Evolutionary conservation across 257 asterid genomes (phyloP).

Genomic region (Primulina tabacum): DNA sequence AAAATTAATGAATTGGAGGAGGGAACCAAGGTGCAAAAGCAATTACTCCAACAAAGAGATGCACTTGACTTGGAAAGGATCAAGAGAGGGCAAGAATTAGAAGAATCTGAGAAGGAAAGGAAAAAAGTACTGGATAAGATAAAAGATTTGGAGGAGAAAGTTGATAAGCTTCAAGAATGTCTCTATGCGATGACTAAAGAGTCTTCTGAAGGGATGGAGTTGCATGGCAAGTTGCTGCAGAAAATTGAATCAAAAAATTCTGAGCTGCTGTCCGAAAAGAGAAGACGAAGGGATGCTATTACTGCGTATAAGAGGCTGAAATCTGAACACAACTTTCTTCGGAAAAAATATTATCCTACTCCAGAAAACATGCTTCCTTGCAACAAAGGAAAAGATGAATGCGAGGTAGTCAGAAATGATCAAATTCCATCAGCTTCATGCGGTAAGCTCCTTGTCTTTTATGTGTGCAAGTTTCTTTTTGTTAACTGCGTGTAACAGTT

Average conservation of each 20-base stretch:
- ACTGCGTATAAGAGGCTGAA: conserved; percentile 55
- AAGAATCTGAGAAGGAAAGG: conserved; percentile 59
- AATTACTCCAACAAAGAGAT: conserved; percentile 43
- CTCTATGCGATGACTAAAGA: conserved; percentile 46
- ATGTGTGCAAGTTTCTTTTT: conserved; percentile 20
- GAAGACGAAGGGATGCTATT: conserved; percentile 32
- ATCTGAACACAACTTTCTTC: conserved; percentile 60
- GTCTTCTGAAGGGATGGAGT: conserved; percentile 59
- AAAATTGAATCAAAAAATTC: conserved; percentile 68
- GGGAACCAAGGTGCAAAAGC: conserved; percentile 42
- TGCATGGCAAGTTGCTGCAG: conserved; percentile 64
- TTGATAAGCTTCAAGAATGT: conserved; percentile 45
- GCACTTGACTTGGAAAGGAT: conserved; percentile 36
- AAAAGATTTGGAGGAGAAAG: conserved; percentile 42
- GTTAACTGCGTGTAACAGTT: neutral
- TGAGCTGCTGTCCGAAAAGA: conserved; percentile 56
- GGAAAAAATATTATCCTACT: conserved; percentile 44
- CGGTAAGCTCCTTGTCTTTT: conserved; percentile 39
- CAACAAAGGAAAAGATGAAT: conserved; percentile 40
- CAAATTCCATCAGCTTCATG: conserved; percentile 36
- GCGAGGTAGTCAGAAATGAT: conserved; percentile 36
- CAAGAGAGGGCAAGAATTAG: conserved; percentile 47
- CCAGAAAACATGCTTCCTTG: conserved; percentile 42
- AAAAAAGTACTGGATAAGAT: conserved; percentile 48
- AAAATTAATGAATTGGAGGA: conserved; percentile 47